A percentile compares a stretch with the other conserved stretches of the same genome.
Evolutionary conservation across 768 basidiomycete species (phyloP).

Genomic region (Lactifluus subvellereus): DNA sequence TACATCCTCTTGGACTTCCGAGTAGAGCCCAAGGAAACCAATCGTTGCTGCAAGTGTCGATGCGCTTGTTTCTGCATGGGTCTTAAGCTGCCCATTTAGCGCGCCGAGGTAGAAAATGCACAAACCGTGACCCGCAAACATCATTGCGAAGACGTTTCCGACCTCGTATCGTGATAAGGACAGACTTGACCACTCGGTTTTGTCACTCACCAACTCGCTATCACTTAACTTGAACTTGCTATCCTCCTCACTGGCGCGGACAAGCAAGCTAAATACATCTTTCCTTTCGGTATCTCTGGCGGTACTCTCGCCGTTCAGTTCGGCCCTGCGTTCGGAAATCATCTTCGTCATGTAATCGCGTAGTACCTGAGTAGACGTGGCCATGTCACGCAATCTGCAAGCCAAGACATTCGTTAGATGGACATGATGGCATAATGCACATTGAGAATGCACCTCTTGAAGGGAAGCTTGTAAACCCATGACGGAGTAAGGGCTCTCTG

Average conservation of each 20-base stretch:
- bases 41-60: constrained; percentile 32
- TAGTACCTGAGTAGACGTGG: neutral
- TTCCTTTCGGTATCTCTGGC: neutral
- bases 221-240: constrained; percentile 8
- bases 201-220: constrained; percentile 19
- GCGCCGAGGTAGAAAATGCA: neutral
- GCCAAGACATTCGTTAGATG: neutral
- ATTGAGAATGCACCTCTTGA: neutral
- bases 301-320: constrained; percentile 2
- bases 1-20: constrained; percentile 31
- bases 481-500: neutral
- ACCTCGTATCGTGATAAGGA: constrained; percentile 1
- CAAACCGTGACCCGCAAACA: constrained; percentile 26
- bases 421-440: neutral
- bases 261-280: constrained; percentile 23
- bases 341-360: neutral
- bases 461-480: constrained; percentile 14
- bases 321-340: constrained; percentile 18
- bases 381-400: neutral
- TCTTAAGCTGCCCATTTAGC: neutral
- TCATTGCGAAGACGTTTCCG: constrained; percentile 22
- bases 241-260: constrained; percentile 20
- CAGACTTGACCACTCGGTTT: neutral
- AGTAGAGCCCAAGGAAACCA: constrained; percentile 31
- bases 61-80: constrained; percentile 32